Base-by-base conservation (phyloP, 1,284 basidiomycete species). In the Microbotryum scabiosae region DNA sequence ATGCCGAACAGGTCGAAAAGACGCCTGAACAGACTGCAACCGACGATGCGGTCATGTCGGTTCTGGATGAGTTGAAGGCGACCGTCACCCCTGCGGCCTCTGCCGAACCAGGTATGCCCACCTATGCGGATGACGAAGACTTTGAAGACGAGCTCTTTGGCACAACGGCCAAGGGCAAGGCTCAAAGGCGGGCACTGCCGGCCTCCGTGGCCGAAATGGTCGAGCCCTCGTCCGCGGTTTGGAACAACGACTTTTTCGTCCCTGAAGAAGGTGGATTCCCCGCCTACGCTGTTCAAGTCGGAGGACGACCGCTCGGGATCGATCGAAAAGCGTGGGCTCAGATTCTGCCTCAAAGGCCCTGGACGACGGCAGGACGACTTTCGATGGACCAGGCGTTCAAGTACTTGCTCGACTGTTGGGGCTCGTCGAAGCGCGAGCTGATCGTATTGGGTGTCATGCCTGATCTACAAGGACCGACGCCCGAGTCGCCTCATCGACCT, bases 181-280 rank as follows among this genome's bases (percentile, higher is more conserved):
- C 49, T 41, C 36, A 12, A 41, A 41, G 16, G 16, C 36, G 36
- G 36, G 36, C 36, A 41, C 36, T 41, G 36, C 36, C 36, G 1
- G 9, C 36, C 5, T 41, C 36, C 36, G 36, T 41, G 36, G 36
- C 36, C 36, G 36, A 58, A 21, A 18, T 25, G 21, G 18, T 21
- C 53, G 43, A 36, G 5, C 51, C 51, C 44, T 46, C 54, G 21
- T 44, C 57, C 7, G 44, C 23, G 1, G 65, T 73, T 5, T 73
- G 71, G 71, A 47, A 58, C 20, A 72, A 72, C 3, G 67, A 69
- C 51, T 45, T 73, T 9, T 60, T 70, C 46, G 66, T 70, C 0
- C 64, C 68, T 12, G 71, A 72, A 5, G 72, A 72, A 47, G 71
- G 70, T 48, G 67, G 67, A 30, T 73, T 71, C 62, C 72, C 72